phyloP scores from a whole-genome alignment of 768 basidiomycete genomes.

The Leucocoprinus sp. region DNA sequence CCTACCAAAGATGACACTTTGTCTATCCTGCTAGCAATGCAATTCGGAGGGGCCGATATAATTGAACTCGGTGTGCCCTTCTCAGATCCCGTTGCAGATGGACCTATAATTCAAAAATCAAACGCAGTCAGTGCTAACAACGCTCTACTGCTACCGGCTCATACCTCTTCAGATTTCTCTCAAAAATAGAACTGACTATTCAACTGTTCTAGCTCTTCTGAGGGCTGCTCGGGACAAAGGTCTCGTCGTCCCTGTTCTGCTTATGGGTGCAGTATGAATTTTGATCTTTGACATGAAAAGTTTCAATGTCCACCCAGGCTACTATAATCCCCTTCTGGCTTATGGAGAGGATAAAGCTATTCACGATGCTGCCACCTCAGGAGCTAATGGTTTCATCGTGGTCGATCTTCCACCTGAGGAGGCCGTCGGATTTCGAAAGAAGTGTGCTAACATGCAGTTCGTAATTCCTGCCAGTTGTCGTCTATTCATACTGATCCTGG shows the following conservation, averaged over 20 bases:
- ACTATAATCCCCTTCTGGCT: slow-evolving; percentile 93
- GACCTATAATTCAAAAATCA: slow-evolving; percentile 84
- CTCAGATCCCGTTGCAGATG: slow-evolving; percentile 95
- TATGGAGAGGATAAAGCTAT: slow-evolving; percentile 95
- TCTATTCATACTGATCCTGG: slow-evolving; percentile 2
- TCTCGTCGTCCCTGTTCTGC: slow-evolving; percentile 76
- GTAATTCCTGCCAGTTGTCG: slow-evolving; percentile 21
- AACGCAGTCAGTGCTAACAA: slow-evolving; percentile 57
- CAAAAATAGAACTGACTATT: slow-evolving; percentile 71
- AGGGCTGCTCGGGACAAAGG: slow-evolving; percentile 73
- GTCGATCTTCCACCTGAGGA: slow-evolving; percentile 98
- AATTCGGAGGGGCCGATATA: slow-evolving; percentile 87
- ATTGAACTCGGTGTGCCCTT: slow-evolving; percentile 95
- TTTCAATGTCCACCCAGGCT: slow-evolving; percentile 45
- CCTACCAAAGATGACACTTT: slow-evolving; percentile 76
- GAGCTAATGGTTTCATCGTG: slow-evolving; percentile 96
- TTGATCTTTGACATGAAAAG: not conserved
- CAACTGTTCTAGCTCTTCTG: slow-evolving; percentile 64
- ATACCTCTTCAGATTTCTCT: slow-evolving; percentile 61
- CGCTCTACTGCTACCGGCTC: slow-evolving; percentile 2
- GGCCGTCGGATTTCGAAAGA: slow-evolving; percentile 81
- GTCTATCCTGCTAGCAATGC: slow-evolving; percentile 83
- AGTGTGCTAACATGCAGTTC: slow-evolving; percentile 75
- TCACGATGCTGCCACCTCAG: slow-evolving; percentile 81
- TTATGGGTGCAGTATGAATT: slow-evolving; percentile 68